Evolutionary conservation across 2,329 filamentous ascomycete genomes (phyloP).

Genomic region (Sarocladium brachiariae): DNA sequence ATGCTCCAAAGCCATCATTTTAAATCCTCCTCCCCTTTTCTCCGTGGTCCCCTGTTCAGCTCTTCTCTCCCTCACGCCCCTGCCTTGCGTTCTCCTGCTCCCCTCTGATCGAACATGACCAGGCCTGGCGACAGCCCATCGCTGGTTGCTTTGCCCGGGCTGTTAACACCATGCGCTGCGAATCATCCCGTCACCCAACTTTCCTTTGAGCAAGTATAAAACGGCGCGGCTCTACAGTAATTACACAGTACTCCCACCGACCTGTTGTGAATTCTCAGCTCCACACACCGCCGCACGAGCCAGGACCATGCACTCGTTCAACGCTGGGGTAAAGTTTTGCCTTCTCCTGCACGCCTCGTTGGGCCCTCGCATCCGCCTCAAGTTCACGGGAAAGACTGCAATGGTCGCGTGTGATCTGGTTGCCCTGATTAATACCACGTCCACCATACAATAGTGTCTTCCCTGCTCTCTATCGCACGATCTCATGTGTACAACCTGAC

Average conservation of each 20-base stretch:
- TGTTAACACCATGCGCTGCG: conserved; percentile 8
- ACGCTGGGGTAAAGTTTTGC: neutral
- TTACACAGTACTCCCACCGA: no score
- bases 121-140: no score
- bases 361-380: neutral
- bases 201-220: no score
- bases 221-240: no score
- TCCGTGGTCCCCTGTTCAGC: conserved; percentile 4
- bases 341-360: neutral
- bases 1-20: neutral
- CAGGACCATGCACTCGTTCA: conserved; percentile 3
- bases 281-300: conserved; percentile 6
- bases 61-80: neutral
- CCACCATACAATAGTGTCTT: no score
- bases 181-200: neutral
- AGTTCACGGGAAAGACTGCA: no score
- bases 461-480: no score
- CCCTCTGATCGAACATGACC: neutral
- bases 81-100: neutral
- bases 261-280: no score
- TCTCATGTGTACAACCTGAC: no score
- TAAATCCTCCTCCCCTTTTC: neutral
- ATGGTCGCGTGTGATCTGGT: no score
- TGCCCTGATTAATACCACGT: no score
- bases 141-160: neutral